Percentiles rank a stretch among this genome's conserved stretches.
Evolutionary conservation across 306 rosid species (phyloP).

Genomic region (Prinsepia uniflora): DNA sequence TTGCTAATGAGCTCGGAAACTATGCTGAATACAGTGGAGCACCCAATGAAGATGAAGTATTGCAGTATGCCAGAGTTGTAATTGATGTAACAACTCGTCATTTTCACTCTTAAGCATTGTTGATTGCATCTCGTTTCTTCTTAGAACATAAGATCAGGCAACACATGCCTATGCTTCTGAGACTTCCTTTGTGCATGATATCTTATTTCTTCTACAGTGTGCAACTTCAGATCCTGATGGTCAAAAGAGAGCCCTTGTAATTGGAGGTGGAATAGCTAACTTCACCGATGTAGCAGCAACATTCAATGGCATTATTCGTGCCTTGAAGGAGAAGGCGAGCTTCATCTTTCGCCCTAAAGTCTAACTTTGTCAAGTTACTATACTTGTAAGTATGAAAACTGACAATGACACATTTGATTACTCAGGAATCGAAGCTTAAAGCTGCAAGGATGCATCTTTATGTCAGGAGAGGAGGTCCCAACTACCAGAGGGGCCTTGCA

Average conservation of each 20-base stretch:
- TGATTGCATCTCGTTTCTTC: slow-evolving; percentile 4
- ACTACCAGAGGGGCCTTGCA: slow-evolving; percentile 90
- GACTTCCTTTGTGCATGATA: slow-evolving; percentile 10
- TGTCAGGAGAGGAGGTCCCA: slow-evolving; percentile 99
- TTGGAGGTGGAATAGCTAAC: slow-evolving; percentile 98
- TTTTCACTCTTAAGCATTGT: slow-evolving; percentile 2
- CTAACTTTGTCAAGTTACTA: not conserved
- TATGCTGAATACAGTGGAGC: slow-evolving; percentile 98
- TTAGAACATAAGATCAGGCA: slow-evolving; percentile 1
- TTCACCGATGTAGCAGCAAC: slow-evolving; percentile 96
- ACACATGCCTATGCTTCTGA: slow-evolving; percentile 10
- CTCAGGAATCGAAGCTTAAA: slow-evolving; percentile 81
- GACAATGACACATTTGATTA: slow-evolving; percentile 22
- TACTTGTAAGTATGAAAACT: slow-evolving; percentile 7
- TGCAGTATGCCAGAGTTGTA: slow-evolving; percentile 95
- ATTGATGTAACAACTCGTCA: slow-evolving; percentile 60
- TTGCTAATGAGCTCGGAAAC: slow-evolving; percentile 91
- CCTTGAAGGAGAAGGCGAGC: slow-evolving; percentile 85
- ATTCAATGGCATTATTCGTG: slow-evolving; percentile 88
- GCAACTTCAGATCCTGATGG: slow-evolving; percentile 91
- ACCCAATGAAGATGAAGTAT: slow-evolving; percentile 94
- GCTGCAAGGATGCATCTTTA: slow-evolving; percentile 80
- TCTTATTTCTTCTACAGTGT: slow-evolving; percentile 50
- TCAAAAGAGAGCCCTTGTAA: slow-evolving; percentile 80
- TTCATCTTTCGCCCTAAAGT: not conserved